phyloP scores from a whole-genome alignment of 352 stramenopile species.

The Globisporangium megalacanthum region DNA sequence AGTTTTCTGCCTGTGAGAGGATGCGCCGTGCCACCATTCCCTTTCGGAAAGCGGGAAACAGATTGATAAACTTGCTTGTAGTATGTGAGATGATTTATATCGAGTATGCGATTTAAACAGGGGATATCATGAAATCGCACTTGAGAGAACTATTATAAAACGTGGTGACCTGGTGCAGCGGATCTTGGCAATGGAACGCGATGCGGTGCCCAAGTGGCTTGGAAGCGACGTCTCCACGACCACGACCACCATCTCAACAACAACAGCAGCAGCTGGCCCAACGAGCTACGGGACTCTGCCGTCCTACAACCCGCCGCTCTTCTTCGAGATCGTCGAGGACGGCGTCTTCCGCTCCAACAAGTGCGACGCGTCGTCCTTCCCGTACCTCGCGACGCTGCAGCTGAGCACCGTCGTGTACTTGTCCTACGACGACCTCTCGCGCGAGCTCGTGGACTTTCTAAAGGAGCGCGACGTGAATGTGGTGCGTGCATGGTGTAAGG shows the following conservation, averaged over 20 bases:
- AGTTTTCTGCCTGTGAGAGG: no score
- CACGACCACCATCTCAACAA: conserved; percentile 6
- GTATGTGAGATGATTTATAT: no score
- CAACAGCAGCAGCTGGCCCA: conserved; percentile 11
- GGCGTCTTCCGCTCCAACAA: conserved; percentile 85
- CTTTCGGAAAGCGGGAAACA: no score
- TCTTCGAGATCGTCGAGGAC: conserved; percentile 86
- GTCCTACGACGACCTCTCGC: conserved; percentile 77
- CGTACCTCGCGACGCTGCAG: conserved; percentile 72
- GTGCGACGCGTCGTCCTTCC: conserved; percentile 79
- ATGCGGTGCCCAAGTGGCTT: neutral
- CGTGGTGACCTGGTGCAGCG: conserved; percentile 1
- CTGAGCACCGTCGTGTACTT: conserved; percentile 85
- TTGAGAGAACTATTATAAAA: neutral
- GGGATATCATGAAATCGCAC: no score
- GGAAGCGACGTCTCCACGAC: neutral
- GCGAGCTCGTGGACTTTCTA: conserved; percentile 75
- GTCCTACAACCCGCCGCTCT: conserved; percentile 77
- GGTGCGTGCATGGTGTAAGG: conserved; percentile 17
- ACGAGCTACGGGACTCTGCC: conserved; percentile 52
- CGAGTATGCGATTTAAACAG: no score
- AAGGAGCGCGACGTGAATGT: conserved; percentile 77
- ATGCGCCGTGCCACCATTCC: no score
- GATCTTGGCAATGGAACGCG: conserved; percentile 2
- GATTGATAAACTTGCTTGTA: no score